These are phyloP conservation scores for Fusarium euwallaceae DNA, from an alignment of 2,329 filamentous ascomycete genomes.

Conservation along the genomic window DNA sequence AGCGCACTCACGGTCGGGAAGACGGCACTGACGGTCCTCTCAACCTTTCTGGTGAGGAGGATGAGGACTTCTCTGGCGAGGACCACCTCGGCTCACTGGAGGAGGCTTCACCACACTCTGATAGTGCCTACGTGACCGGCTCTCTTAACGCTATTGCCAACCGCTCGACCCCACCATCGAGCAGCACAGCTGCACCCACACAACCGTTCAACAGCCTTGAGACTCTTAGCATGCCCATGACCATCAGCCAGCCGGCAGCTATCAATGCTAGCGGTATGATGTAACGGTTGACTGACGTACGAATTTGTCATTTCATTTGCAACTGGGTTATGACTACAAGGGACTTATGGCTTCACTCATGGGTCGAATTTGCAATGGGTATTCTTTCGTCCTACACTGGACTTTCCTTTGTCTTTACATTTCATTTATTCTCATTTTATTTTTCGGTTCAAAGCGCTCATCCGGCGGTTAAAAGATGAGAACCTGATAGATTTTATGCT, in stretches of 20 bases:
- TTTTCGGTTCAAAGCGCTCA: slow-evolving; percentile 44
- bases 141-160: slow-evolving; percentile 63
- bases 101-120: slow-evolving; percentile 81
- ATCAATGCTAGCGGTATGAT: slow-evolving; percentile 62
- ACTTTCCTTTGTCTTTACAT: slow-evolving; percentile 44
- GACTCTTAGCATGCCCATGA: slow-evolving; percentile 74
- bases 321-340: slow-evolving; percentile 46
- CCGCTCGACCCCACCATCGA: slow-evolving; percentile 43
- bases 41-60: slow-evolving; percentile 82
- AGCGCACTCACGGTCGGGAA: slow-evolving; percentile 77
- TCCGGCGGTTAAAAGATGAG: slow-evolving; percentile 45
- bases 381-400: slow-evolving; percentile 34
- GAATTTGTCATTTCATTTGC: slow-evolving; percentile 44
- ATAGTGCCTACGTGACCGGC: slow-evolving; percentile 70
- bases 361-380: slow-evolving; percentile 39
- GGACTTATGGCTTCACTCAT: slow-evolving; percentile 46
- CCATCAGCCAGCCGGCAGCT: slow-evolving; percentile 67
- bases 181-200: slow-evolving; percentile 38
- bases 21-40: slow-evolving; percentile 71
- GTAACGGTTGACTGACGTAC: slow-evolving; percentile 48
- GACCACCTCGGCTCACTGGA: slow-evolving; percentile 86
- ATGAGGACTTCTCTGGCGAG: slow-evolving; percentile 86
- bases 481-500: slow-evolving; percentile 44
- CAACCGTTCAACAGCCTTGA: slow-evolving; percentile 69
- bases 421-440: slow-evolving; percentile 42